phyloP scores from a whole-genome alignment of 257 asterid genomes.

The Solanum piurae region DNA sequence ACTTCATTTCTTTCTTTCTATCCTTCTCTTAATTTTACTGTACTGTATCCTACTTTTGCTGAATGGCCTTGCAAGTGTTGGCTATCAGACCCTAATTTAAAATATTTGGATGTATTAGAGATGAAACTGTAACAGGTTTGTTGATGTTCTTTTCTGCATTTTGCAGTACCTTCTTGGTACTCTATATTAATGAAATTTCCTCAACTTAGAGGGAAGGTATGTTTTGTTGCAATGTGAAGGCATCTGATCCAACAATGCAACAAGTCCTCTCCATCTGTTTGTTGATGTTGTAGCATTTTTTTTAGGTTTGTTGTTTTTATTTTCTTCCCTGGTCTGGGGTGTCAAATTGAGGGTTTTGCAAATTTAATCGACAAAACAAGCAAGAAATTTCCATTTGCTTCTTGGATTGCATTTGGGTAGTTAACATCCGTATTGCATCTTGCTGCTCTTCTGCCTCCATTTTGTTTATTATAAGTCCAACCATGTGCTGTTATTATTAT shows the following conservation, averaged over 20 bases:
- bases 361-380: neutral
- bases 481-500: neutral
- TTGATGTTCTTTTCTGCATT: neutral
- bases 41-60: neutral
- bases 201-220: neutral
- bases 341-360: neutral
- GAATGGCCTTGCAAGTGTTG: neutral
- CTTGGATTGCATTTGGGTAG: neutral
- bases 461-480: neutral
- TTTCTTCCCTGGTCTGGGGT: neutral
- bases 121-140: neutral
- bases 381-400: neutral
- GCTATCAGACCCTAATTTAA: neutral
- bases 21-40: neutral
- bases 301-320: neutral
- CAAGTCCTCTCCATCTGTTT: neutral
- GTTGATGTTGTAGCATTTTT: neutral
- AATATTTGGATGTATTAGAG: neutral
- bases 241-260: neutral
- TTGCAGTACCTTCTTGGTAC: neutral
- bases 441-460: neutral
- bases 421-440: neutral
- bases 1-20: neutral
- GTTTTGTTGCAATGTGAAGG: neutral
- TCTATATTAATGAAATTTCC: neutral